Base-by-base conservation (phyloP, 139 green algal species). In the Spirogloea muscicola region DNA sequence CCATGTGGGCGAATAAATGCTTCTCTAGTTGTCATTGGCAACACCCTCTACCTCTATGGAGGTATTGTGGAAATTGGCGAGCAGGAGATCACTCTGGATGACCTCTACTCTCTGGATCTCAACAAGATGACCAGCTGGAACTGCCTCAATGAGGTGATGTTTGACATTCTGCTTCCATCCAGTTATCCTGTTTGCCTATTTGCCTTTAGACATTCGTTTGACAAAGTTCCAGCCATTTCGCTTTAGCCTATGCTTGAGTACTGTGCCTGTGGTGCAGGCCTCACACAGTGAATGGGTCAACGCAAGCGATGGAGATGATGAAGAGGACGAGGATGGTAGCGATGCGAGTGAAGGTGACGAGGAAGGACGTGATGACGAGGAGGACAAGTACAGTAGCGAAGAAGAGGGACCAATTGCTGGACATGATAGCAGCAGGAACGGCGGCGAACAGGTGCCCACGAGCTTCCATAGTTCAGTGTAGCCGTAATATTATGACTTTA, bases 91-190 rank as follows among this genome's bases (percentile, higher is more conserved):
- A 93, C 90, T 5, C 80, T 98, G 71, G 93, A 97, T 74, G 93
- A 98, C 80, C 69, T 98, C 42, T 98, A 92, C 91, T 66, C 49
- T 18, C 73, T 98, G 5, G 87, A 97, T 80, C 77, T 96, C 60
- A 42, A 31, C 52, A 74, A 74, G 41, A 66, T 82, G 29, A 67
- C 78, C 74, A 46, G 3, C 16, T 82, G 68, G 68, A 66, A 49
- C 1, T 79, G 68, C 55, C 0, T 82, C n/a, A 76, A 44, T 27
- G 49, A 82, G 74, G 59, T 66, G 57, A 42, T n/a, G n/a, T n/a
- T n/a, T n/a, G n/a, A n/a, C n/a, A n/a, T n/a, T n/a, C n/a, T n/a
- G n/a, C n/a, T n/a, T n/a, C n/a, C n/a, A n/a, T n/a, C n/a, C n/a
- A n/a, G n/a, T n/a, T n/a, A n/a, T n/a, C n/a, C n/a, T n/a, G n/a